Evolutionary conservation across 768 basidiomycete genomes (phyloP).

Genomic region (Lactarius hatsudake): DNA sequence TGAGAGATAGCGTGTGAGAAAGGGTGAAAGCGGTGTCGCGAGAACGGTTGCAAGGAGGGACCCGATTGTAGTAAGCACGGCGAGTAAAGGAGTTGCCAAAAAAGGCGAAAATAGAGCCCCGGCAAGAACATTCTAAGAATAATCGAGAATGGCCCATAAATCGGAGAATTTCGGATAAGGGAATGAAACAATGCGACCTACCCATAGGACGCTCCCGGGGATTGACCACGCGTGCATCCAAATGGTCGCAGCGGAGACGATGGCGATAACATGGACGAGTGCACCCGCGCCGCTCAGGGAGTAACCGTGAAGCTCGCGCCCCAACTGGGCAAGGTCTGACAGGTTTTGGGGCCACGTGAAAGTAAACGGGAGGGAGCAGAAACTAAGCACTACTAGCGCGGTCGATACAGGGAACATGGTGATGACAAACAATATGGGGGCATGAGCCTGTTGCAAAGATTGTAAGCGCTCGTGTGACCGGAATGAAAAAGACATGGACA

Average conservation of each 20-base stretch:
- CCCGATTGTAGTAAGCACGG: slow-evolving; percentile 82
- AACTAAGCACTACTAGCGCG: slow-evolving; percentile 42
- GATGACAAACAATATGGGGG: slow-evolving; percentile 67
- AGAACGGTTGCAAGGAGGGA: slow-evolving; percentile 80
- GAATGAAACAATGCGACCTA: slow-evolving; percentile 37
- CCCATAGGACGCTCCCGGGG: slow-evolving; percentile 91
- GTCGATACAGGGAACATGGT: slow-evolving; percentile 72
- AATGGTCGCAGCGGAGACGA: slow-evolving; percentile 77
- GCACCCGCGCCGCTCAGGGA: slow-evolving; percentile 65
- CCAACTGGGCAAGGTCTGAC: slow-evolving; percentile 71
- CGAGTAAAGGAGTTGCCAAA: slow-evolving; percentile 77
- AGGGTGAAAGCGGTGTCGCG: slow-evolving; percentile 79
- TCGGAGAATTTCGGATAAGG: slow-evolving; percentile 9
- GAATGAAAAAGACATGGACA: slow-evolving; percentile 19
- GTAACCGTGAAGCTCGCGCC: slow-evolving; percentile 73
- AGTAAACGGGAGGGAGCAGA: slow-evolving; percentile 64
- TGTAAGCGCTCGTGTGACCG: slow-evolving; percentile 26
- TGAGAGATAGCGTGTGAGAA: slow-evolving; percentile 78
- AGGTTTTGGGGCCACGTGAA: slow-evolving; percentile 74
- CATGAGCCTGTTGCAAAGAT: slow-evolving; percentile 42
- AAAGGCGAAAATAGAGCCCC: slow-evolving; percentile 84
- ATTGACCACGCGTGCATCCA: slow-evolving; percentile 99
- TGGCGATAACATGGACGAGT: slow-evolving; percentile 73
- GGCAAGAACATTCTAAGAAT: slow-evolving; percentile 86
- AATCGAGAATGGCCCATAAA: slow-evolving; percentile 3